Evolutionary conservation across 2,329 filamentous ascomycete genomes (phyloP), one percentile per base, ranked within the genome.

Genomic region (Cadophora sp.): DNA sequence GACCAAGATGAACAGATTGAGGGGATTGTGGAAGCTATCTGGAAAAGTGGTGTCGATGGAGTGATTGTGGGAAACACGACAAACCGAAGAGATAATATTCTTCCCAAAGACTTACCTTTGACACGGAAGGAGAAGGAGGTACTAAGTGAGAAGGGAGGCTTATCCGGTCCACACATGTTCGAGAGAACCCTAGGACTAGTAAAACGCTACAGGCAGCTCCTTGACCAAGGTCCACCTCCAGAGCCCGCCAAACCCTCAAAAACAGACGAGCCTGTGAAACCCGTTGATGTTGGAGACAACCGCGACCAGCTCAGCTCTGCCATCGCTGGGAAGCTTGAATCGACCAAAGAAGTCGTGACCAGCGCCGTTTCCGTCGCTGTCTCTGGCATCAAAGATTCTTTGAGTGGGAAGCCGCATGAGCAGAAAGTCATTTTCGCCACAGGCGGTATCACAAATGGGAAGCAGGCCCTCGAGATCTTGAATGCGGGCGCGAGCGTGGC

Each of bases 1-100:
- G 93, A 97, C 77, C 88, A 91, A 22, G 89, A 94, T 62, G 83
- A 89, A 65, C 94, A 99, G 78, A 87, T 99, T 68, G 86, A 90
- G 50, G 96, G 94, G 9, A 97, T 99, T 65, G 95, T 93, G 68
- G 87, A 94, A 73, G 94, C 94, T 0, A 89, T 97, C 14, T 91
- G 89, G 83, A 83, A 84, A 72, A 93, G 92, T 68, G 94, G 94
- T 7, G 94, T 98, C 1, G 94, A 97, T 74, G 96, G 96, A 33
- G 89, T 99, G 43, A 97, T 99, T 69, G 95, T 99, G 4, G 96
- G 95, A 13, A 99, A 99, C 82, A 99, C 96, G 0, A 99, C 96
- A 2, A 97, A 96, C 80, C 87, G 90, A 71, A 86, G 96, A 51
- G 86, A 89, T 0, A 89, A 89, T 3, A 81, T 94, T 2, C 77